Base-by-base conservation (phyloP, 441 rosid genomes). In the Brassica balearica region DNA sequence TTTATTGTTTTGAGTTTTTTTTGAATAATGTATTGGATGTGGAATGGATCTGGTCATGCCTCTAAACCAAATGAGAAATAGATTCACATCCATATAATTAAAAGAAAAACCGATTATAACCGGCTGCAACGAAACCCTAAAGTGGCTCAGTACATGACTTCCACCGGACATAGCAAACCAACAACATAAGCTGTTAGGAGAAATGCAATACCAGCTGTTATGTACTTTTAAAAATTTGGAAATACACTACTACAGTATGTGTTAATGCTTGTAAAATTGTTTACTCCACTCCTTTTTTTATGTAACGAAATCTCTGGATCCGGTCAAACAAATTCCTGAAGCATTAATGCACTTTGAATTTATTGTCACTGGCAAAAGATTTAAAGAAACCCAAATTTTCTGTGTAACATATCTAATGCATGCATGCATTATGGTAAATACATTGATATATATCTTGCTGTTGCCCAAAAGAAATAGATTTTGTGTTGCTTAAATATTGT, bases 281-380 rank as follows among this genome's bases (percentile, higher is more conserved):
- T 46, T 61, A 25, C 38, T 23, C 25, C 71, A 23, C 9, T 46
- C 9, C 9, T 68, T 12, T 5, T 5, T 23, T 5, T 23, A 23
- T 60, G 14, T 14, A 48, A 12, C 25, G 8, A 12, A 27, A 61
- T 12, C 36, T 22, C 58, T 77, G 46, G 77, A 78, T 78, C 74
- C 66, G 74, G 81, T 78, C 81, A 78, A 78, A 78, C 73, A 61
- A 73, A 36, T 74, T 60, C 69, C 61, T 14, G 68, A 48, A 8
- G 36, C 70, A 61, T 78, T 51, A 68, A 72, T 77, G 73, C 14
- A 72, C 27, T 43, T 67, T 62, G 59, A 71, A 48, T 61, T 68
- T 67, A 73, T 68, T 73, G 74, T 65, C 69, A 60, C 77, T 73
- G 77, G 65, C 64, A 78, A 78, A 61, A 78, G 36, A 38, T 27